These are phyloP conservation scores for Syncephalastrum monosporum DNA, from an alignment of 371 early-diverging fungal genomes.

Conservation along the genomic window DNA sequence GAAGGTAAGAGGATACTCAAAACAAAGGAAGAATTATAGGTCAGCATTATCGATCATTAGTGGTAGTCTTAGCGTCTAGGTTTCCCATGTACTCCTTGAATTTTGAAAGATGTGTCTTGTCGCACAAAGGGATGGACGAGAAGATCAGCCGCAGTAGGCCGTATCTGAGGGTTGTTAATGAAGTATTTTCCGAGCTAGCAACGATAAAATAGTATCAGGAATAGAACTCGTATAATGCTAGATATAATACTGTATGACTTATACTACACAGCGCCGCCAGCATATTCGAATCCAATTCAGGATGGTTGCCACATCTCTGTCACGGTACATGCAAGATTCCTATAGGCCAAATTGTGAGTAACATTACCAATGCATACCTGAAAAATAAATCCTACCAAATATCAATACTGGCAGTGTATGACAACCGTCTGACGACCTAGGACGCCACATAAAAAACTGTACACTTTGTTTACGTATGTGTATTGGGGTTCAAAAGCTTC, in stretches of 20 bases:
- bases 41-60: background rate
- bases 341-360: background rate
- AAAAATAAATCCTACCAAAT: constrained; percentile 52
- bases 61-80: background rate
- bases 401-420: constrained; percentile 74
- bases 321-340: constrained; percentile 87
- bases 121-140: constrained; percentile 54
- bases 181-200: constrained; percentile 78
- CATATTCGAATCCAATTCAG: constrained; percentile 87
- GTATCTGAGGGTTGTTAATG: constrained; percentile 63
- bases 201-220: background rate
- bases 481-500: constrained; percentile 50
- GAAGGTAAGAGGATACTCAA: background rate
- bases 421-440: constrained; percentile 68
- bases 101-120: constrained; percentile 52
- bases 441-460: constrained; percentile 83
- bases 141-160: constrained; percentile 70
- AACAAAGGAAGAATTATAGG: too few species aligned
- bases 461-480: constrained; percentile 44
- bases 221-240: background rate
- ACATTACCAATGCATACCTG: too few species aligned
- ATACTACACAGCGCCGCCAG: constrained; percentile 84
- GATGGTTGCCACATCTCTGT: constrained; percentile 95
- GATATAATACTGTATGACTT: constrained; percentile 7
- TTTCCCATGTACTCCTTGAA: constrained; percentile 39